A percentile compares a stretch with the other conserved stretches of the same genome.
Evolutionary conservation across 139 green algal genomes (phyloP).

Genomic region (Pseudopediastrum boryanum): DNA sequence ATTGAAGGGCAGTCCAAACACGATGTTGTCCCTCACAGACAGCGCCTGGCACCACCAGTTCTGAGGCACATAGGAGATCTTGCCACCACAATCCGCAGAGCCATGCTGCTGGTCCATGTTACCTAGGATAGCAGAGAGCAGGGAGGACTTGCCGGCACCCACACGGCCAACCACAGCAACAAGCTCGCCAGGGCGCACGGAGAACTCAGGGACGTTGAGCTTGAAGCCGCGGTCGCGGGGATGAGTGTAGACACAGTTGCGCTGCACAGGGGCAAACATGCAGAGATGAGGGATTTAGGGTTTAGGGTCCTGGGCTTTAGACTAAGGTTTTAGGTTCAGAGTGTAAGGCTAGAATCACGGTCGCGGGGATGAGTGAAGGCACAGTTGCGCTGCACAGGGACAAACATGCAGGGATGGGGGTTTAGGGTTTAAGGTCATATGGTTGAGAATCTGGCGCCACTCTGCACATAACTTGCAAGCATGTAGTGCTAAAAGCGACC

Average conservation of each 20-base stretch:
- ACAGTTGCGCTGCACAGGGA: too few relatives aligned
- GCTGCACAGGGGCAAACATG: too few relatives aligned
- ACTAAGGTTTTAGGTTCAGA: too few relatives aligned
- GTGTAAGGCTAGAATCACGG: not conserved
- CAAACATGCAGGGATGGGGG: too few relatives aligned
- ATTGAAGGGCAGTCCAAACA: conserved; percentile 55
- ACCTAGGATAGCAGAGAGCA: conserved; percentile 50
- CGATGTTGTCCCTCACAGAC: conserved; percentile 66
- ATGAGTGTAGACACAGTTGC: too few relatives aligned
- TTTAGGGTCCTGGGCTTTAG: too few relatives aligned
- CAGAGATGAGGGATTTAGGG: too few relatives aligned
- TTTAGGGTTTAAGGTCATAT: too few relatives aligned
- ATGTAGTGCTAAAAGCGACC: too few relatives aligned
- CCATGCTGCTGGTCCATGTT: conserved; percentile 49
- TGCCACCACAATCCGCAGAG: conserved; percentile 36
- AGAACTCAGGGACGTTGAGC: conserved; percentile 48
- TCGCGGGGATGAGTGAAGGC: not conserved
- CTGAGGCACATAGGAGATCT: conserved; percentile 51
- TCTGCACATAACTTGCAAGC: not conserved
- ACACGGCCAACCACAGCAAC: conserved; percentile 61
- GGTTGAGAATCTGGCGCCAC: not conserved
- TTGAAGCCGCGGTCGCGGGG: conserved; percentile 50
- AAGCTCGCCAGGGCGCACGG: conserved; percentile 53
- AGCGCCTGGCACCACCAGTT: conserved; percentile 76
- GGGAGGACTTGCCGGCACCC: conserved; percentile 45